Evolutionary conservation across 768 basidiomycete genomes (phyloP), one percentile per base, ranked within the genome.

Genomic region (Trametes villosa): DNA sequence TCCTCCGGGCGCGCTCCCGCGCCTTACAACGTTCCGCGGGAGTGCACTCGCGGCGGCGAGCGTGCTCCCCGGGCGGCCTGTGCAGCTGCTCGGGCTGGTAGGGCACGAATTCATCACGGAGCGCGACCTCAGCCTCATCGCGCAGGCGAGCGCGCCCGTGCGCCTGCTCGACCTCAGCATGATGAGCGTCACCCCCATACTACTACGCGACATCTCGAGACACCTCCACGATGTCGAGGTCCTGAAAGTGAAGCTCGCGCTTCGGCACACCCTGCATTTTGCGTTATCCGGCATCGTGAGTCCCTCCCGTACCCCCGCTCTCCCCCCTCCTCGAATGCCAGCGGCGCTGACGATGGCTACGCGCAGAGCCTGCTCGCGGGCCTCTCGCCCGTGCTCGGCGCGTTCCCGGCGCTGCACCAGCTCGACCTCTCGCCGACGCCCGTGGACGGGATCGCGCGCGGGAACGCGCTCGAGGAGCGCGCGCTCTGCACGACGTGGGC

Each of bases 251-350:
- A 78, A 78, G 65, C 81, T 87, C 45, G 86, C 87, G 20, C 75
- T 88, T 33, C 76, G 86, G 36, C 86, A 88, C 67, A 87, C 86
- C 9, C 77, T 88, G 29, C 86, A 87, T 65, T 85, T 82, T 67
- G 78, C 85, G 24, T 77, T 87, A 59, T 81, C 83, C 24, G 87
- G 86, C 51, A 85, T 87, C 73, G 87, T 87, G 75, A 84, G 87
- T 71, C 12, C 51, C 31, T 33, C 52, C 26, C 48, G 27, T 9
- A 12, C 3, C 30, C 24, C 34, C 29, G 61, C 27, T 52, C 17
- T 41, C 31, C 34, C 20, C 47, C n/a, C 49, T 44, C 38, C 26
- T 18, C 33, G 36, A 29, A 22, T 60, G 18, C 57, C 34, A 53
- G 47, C 20, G 26, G 30, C 30, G 57, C 55, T 38, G 41, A 57